A percentile compares a stretch with the other conserved stretches of the same genome.
These are phyloP conservation scores for Wickerhamomyces sp. DNA, from an alignment of 1,139 yeast genomes.

Conservation along the genomic window DNA sequence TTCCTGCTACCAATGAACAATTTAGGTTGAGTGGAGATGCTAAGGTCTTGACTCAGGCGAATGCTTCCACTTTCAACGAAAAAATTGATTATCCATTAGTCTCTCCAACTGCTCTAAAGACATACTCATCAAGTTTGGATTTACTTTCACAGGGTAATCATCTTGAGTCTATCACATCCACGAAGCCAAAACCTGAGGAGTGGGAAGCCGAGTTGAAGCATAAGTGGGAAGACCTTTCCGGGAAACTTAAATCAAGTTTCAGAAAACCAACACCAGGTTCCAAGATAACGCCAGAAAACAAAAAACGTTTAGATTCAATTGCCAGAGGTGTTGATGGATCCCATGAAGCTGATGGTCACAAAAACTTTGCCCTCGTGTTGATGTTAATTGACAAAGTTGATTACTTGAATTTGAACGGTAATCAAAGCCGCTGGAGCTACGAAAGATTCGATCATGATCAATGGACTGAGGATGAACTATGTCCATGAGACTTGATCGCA, in stretches of 20 bases:
- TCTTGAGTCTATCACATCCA: neutral
- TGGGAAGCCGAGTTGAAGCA: conserved; percentile 61
- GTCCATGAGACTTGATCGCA: conserved; percentile 41
- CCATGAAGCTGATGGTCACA: conserved; percentile 61
- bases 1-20: conserved; percentile 55
- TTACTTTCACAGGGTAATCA: conserved; percentile 5
- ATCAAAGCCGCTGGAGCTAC: conserved; percentile 50
- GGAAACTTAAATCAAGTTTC: conserved; percentile 53
- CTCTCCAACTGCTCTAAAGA: conserved; percentile 23
- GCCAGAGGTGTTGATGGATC: conserved; percentile 82
- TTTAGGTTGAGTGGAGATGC: conserved; percentile 69
- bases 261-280: conserved; percentile 66
- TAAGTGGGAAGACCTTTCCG: conserved; percentile 59
- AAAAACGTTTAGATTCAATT: conserved; percentile 60
- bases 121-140: conserved; percentile 18
- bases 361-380: conserved; percentile 65
- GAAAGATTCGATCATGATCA: conserved; percentile 51
- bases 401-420: conserved; percentile 46
- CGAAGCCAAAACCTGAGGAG: conserved; percentile 49
- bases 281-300: conserved; percentile 49
- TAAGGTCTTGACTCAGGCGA: conserved; percentile 36
- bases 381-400: conserved; percentile 74
- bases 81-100: conserved; percentile 24
- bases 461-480: conserved; percentile 75
- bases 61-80: conserved; percentile 14